Conservation (phyloP, 139 green algal genomes). For the Auxenochlorella pyrenoidosa region DNA sequence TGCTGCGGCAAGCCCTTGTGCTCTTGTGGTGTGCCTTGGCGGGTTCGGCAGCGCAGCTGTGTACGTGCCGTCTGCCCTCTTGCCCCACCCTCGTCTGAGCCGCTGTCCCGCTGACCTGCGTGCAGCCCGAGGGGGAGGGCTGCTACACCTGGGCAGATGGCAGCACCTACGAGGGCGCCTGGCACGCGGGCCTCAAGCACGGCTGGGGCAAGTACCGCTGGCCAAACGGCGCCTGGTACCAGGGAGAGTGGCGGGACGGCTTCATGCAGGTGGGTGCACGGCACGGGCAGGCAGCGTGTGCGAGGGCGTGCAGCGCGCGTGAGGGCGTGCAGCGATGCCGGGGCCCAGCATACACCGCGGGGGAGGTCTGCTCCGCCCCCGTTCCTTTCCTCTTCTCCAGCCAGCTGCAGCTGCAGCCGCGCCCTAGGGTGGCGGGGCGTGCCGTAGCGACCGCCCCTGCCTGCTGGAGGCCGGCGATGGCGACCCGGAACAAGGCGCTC, state of each 20-base stretch:
- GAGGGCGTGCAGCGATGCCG: no score
- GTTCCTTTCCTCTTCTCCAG: no score
- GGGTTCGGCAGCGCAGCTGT: background rate
- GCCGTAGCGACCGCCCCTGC: no score
- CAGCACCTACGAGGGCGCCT: conserved; percentile 76
- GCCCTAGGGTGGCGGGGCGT: no score
- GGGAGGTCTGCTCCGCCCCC: no score
- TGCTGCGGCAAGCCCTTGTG: background rate
- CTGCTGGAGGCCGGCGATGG: no score
- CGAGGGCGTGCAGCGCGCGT: no score
- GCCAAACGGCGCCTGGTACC: conserved; percentile 73
- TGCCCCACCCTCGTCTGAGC: background rate
- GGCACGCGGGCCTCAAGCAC: conserved; percentile 76
- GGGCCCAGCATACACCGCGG: no score
- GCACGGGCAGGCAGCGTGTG: no score
- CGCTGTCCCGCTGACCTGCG: background rate
- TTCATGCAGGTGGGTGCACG: conserved; percentile 60
- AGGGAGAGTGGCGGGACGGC: conserved; percentile 80
- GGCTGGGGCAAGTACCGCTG: conserved; percentile 80
- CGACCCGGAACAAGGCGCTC: no score
- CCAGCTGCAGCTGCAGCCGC: no score
- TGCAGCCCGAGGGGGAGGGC: conserved; percentile 78
- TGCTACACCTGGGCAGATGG: conserved; percentile 81
- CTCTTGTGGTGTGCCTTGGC: background rate
- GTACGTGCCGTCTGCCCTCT: background rate